phyloP scores from a whole-genome alignment of 2,329 filamentous ascomycete species.

The Diatrype stigma region DNA sequence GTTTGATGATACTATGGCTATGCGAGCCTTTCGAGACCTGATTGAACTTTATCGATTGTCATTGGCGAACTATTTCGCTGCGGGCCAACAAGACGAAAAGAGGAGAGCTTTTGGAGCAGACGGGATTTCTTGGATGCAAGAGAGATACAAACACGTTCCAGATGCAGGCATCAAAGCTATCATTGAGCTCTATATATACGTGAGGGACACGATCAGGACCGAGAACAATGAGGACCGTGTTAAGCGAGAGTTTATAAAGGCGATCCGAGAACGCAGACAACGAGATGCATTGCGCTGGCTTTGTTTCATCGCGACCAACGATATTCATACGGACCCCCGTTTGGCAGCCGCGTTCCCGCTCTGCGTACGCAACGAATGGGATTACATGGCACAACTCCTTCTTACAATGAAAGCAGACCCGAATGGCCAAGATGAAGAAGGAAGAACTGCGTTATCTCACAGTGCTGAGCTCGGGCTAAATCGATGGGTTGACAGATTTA shows the following conservation, averaged over 20 bases:
- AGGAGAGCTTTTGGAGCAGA: background rate
- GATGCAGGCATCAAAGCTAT: background rate
- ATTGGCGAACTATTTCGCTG: background rate
- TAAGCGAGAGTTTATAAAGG: background rate
- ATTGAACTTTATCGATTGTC: background rate
- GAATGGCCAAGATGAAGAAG: conserved; percentile 7
- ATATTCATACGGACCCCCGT: no score
- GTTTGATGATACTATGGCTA: background rate
- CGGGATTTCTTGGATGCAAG: background rate
- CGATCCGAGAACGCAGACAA: background rate
- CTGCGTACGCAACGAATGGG: conserved; percentile 11
- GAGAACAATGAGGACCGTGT: background rate
- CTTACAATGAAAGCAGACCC: conserved; percentile 9
- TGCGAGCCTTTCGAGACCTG: background rate
- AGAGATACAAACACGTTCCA: background rate
- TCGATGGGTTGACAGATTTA: conserved; percentile 1
- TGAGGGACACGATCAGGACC: background rate
- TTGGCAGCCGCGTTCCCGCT: conserved; percentile 8
- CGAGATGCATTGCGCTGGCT: background rate
- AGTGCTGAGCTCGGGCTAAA: conserved; percentile 9
- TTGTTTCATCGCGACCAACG: background rate
- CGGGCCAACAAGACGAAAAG: background rate
- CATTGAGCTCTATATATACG: background rate
- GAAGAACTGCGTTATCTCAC: conserved; percentile 10
- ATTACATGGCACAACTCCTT: conserved; percentile 4